Evolutionary conservation across 768 basidiomycete species (phyloP).

Genomic region (Psilocybe azurescens): DNA sequence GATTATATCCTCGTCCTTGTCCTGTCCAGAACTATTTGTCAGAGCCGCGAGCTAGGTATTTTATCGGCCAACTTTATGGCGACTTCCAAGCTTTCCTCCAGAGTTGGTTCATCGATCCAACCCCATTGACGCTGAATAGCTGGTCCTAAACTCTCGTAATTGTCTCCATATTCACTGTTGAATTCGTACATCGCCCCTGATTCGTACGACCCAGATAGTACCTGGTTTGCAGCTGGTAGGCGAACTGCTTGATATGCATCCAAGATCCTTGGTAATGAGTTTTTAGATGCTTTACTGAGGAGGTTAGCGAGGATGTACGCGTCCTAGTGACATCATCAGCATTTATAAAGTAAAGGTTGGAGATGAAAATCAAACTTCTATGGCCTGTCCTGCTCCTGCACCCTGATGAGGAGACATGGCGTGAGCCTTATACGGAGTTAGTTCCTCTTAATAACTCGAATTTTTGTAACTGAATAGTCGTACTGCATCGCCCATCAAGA

Average conservation of each 20-base stretch:
- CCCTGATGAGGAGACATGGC: constrained; percentile 55
- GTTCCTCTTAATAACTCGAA: background rate
- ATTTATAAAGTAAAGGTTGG: background rate
- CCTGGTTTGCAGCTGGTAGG: constrained; percentile 39
- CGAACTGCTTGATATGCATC: constrained; percentile 39
- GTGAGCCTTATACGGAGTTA: constrained; percentile 39
- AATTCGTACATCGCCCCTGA: constrained; percentile 45
- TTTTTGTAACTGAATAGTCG: constrained; percentile 2
- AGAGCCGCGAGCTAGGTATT: background rate
- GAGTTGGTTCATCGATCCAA: constrained; percentile 42
- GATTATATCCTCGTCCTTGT: background rate
- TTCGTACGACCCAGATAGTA: constrained; percentile 35
- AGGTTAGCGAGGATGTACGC: constrained; percentile 52
- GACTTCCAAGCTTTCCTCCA: constrained; percentile 34
- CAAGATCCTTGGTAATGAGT: constrained; percentile 27
- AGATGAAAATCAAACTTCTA: constrained; percentile 40
- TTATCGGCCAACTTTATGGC: constrained; percentile 17
- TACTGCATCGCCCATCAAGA: constrained; percentile 53
- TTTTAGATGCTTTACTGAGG: constrained; percentile 17
- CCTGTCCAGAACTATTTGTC: background rate
- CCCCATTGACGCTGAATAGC: constrained; percentile 47
- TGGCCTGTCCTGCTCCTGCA: constrained; percentile 54
- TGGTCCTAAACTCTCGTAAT: constrained; percentile 41
- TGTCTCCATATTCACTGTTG: constrained; percentile 38
- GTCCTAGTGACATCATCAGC: constrained; percentile 30